These are phyloP conservation scores for Chrysosporium queenslandicum DNA, from an alignment of 2,329 filamentous ascomycete species.

Conservation along the genomic window DNA sequence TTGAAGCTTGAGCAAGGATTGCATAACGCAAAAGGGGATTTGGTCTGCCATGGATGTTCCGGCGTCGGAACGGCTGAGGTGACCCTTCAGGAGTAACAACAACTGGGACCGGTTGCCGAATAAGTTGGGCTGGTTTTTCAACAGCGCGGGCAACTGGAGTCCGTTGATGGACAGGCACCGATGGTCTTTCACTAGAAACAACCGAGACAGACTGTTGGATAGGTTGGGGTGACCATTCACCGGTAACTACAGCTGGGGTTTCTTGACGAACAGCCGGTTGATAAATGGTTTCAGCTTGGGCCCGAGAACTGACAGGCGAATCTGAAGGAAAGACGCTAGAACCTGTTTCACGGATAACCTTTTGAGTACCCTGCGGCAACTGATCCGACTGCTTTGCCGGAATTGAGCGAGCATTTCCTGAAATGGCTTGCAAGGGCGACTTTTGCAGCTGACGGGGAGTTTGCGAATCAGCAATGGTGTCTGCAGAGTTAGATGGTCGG, in stretches of 20 bases:
- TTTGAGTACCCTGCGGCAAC: background rate
- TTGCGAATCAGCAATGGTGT: background rate
- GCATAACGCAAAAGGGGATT: conserved; percentile 1
- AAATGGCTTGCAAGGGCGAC: background rate
- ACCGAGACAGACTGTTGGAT: background rate
- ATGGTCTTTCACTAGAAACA: background rate
- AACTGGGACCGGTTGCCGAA: background rate
- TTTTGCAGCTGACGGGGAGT: background rate
- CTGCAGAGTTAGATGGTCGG: background rate
- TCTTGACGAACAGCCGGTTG: background rate
- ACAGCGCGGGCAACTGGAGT: background rate
- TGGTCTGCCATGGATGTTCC: background rate
- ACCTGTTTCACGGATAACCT: background rate
- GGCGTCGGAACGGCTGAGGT: background rate
- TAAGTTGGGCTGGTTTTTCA: background rate
- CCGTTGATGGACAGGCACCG: background rate
- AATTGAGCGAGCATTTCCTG: background rate
- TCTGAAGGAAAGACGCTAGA: background rate
- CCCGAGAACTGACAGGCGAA: background rate
- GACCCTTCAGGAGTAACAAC: background rate
- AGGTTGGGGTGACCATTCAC: background rate
- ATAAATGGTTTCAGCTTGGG: background rate
- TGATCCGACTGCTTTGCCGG: background rate
- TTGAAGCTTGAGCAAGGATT: background rate
- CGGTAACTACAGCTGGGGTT: background rate